These are phyloP conservation scores for Globisporangium recalcitrans DNA, from an alignment of 352 stramenopile species.

Conservation along the genomic window DNA sequence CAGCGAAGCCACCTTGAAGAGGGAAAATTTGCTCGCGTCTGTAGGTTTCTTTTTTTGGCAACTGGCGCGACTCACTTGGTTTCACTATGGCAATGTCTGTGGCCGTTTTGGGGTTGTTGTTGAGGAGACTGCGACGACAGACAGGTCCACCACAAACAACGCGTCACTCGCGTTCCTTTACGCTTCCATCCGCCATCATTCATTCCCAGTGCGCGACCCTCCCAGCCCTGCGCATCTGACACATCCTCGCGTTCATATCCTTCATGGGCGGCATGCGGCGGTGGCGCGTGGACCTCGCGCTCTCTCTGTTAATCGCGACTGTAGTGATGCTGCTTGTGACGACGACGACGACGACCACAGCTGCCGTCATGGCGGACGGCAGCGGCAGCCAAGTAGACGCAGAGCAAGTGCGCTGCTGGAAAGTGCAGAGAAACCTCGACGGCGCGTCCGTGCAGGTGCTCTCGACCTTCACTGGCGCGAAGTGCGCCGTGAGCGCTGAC, in stretches of 20 bases:
- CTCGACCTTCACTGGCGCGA: conserved; percentile 18
- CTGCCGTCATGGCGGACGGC: background rate
- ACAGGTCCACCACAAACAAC: background rate
- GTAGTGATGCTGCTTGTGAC: background rate
- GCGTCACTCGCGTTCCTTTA: background rate
- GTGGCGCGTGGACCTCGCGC: background rate
- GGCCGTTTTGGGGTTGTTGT: background rate
- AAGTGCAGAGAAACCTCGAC: conserved; percentile 23
- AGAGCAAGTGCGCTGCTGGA: conserved; percentile 28
- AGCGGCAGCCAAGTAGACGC: background rate
- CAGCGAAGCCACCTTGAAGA: background rate
- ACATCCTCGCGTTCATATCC: too few relatives aligned
- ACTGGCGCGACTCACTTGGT: background rate
- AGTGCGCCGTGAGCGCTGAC: conserved; percentile 31
- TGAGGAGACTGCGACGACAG: background rate
- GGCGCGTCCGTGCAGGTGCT: conserved; percentile 17
- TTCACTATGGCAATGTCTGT: background rate
- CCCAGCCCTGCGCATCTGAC: too few relatives aligned
- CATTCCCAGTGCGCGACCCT: background rate
- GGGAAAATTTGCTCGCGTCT: background rate
- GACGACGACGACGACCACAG: background rate
- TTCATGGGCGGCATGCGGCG: background rate
- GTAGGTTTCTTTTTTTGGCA: background rate
- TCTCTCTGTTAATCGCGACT: background rate
- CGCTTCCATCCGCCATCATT: background rate